These are phyloP conservation scores for Leishmania tarentolae DNA, from an alignment of 208 protist genomes.

Conservation along the genomic window DNA sequence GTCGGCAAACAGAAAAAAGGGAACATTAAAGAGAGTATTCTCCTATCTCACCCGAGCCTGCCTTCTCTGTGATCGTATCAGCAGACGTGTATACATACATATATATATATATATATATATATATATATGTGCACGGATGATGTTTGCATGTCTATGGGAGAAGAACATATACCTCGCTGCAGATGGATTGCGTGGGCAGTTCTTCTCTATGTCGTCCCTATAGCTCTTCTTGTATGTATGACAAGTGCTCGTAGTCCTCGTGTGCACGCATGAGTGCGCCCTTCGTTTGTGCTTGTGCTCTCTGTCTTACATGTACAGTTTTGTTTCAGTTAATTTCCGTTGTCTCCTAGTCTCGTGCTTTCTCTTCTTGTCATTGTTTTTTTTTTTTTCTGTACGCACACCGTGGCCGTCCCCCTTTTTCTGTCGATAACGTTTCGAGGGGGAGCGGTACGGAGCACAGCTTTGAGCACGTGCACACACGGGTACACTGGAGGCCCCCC, in stretches of 20 bases:
- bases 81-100: neutral
- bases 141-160: no score
- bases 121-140: neutral
- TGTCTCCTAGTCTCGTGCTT: neutral
- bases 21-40: neutral
- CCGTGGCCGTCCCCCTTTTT: neutral
- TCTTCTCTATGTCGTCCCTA: no score
- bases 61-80: neutral
- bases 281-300: neutral
- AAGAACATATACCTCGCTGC: no score
- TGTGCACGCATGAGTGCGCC: neutral
- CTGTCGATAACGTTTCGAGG: neutral
- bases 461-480: neutral
- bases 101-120: constrained; percentile 1
- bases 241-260: neutral
- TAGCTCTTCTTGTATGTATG: neutral
- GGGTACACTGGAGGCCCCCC: no score
- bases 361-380: neutral
- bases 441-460: neutral
- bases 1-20: neutral
- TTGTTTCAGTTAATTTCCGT: neutral
- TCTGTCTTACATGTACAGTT: no score
- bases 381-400: neutral
- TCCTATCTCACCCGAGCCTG: neutral
- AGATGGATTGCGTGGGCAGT: no score